phyloP scores from a whole-genome alignment of 1,284 basidiomycete species.

The Cutaneotrichosporon cutaneum region DNA sequence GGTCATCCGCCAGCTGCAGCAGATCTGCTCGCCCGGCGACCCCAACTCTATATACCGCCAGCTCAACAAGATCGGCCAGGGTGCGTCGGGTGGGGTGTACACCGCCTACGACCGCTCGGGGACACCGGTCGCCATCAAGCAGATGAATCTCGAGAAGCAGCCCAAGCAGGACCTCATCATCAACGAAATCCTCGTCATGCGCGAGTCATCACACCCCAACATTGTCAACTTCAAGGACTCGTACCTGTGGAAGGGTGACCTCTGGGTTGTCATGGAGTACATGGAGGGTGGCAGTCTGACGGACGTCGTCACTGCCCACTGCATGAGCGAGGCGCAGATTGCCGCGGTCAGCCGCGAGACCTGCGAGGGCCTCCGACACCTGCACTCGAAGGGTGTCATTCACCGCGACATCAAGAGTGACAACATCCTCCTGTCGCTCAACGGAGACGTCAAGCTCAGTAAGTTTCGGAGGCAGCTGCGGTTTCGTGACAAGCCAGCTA shows the following conservation, averaged over 20 bases:
- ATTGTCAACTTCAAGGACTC: conserved; percentile 99
- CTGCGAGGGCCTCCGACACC: conserved; percentile 82
- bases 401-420: conserved; percentile 98
- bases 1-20: conserved; percentile 83
- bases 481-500: conserved; percentile 1
- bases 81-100: conserved; percentile 96
- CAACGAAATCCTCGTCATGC: conserved; percentile 99
- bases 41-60: conserved; percentile 90
- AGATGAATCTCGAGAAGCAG: conserved; percentile 99
- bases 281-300: conserved; percentile 92
- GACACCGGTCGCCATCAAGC: conserved; percentile 94
- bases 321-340: conserved; percentile 92
- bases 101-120: conserved; percentile 96
- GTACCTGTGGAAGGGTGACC: conserved; percentile 93
- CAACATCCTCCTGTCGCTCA: conserved; percentile 88
- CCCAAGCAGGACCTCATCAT: conserved; percentile 99
- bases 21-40: conserved; percentile 96
- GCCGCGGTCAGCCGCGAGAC: conserved; percentile 90
- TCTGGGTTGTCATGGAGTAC: conserved; percentile 99
- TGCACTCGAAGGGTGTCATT: conserved; percentile 92
- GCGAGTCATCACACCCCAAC: conserved; percentile 90
- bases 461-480: conserved; percentile 51
- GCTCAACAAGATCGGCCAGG: conserved; percentile 95
- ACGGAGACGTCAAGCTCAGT: conserved; percentile 97
- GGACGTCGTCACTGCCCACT: conserved; percentile 93